Evolutionary conservation across 208 protist species (phyloP).

Genomic region (Leishmania braziliensis): DNA sequence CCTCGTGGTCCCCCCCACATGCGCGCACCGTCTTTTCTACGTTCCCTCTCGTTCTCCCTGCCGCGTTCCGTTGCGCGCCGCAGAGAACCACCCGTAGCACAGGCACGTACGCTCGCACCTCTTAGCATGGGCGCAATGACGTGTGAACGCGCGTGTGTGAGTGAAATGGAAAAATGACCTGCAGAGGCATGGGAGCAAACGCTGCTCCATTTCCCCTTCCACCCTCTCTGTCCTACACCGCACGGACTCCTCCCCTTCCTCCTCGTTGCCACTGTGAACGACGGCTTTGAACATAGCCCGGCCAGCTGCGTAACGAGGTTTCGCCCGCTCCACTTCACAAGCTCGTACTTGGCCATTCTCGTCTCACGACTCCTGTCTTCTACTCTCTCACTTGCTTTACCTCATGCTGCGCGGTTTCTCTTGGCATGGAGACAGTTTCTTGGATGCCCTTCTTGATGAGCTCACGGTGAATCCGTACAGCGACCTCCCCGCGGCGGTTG

Average conservation of each 20-base stretch:
- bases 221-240: neutral
- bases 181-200: neutral
- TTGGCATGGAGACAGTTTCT: constrained; percentile 9
- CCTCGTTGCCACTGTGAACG: neutral
- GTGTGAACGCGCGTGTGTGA: neutral
- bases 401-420: constrained; percentile 5
- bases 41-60: neutral
- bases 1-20: neutral
- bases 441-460: constrained; percentile 26
- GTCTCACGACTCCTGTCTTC: neutral
- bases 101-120: neutral
- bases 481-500: constrained; percentile 15
- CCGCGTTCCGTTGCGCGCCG: neutral
- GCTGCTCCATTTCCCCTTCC: neutral
- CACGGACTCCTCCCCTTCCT: neutral
- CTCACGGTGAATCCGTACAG: constrained; percentile 22
- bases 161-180: neutral
- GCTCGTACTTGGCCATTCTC: neutral
- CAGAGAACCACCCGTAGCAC: neutral
- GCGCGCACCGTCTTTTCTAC: neutral
- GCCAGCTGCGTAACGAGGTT: neutral
- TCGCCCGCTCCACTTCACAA: neutral
- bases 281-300: neutral
- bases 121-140: neutral
- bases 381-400: neutral